A percentile compares a stretch with the other conserved stretches of the same genome.
phyloP scores from a whole-genome alignment of 2,329 filamentous ascomycete genomes.

The Exophiala xenobiotica region DNA sequence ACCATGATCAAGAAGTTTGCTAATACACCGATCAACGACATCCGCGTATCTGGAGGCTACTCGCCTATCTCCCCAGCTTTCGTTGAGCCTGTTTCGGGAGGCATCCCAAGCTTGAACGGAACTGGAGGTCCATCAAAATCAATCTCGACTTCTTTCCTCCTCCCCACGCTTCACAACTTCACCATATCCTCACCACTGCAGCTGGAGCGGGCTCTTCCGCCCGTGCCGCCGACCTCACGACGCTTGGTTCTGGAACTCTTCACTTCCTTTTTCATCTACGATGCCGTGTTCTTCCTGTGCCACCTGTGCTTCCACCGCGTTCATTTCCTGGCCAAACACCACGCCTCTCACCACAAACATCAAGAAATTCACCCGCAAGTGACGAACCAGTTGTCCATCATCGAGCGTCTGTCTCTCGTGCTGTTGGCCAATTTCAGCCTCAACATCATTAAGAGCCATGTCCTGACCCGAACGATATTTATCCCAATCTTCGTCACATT shows the following conservation, averaged over 20 bases:
- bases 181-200: background rate
- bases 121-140: conserved; percentile 29
- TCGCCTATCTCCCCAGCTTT: background rate
- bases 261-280: conserved; percentile 32
- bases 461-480: conserved; percentile 33
- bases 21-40: conserved; percentile 28
- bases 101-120: background rate
- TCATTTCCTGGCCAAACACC: conserved; percentile 22
- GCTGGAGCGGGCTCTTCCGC: background rate
- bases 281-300: conserved; percentile 34
- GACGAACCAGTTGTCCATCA: conserved; percentile 32
- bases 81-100: background rate
- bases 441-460: conserved; percentile 34
- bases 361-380: conserved; percentile 35
- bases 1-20: conserved; percentile 36
- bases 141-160: background rate
- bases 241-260: conserved; percentile 31
- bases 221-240: conserved; percentile 11
- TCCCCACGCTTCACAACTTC: background rate
- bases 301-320: conserved; percentile 32
- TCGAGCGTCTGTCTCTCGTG: conserved; percentile 31
- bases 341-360: conserved; percentile 33
- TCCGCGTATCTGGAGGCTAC: conserved; percentile 30
- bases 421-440: conserved; percentile 35
- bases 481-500: conserved; percentile 33